These are phyloP conservation scores for Fagopyrum esculentum DNA, from an alignment of 148 eudicot genomes.

Conservation along the genomic window DNA sequence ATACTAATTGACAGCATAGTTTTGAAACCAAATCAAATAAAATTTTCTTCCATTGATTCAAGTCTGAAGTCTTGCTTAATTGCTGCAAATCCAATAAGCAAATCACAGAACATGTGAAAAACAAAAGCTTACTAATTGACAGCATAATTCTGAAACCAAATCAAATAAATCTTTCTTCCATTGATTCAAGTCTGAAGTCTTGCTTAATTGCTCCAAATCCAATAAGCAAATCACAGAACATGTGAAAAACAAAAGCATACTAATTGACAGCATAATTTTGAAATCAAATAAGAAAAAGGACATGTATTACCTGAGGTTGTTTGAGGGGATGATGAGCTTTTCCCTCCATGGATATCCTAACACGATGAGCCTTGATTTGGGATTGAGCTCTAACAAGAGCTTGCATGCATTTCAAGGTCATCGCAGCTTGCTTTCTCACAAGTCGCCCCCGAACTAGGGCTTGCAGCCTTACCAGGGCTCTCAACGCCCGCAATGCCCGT, in stretches of 20 bases:
- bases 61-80: too few species aligned
- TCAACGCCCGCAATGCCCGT: slow-evolving; percentile 74
- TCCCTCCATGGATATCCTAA: slow-evolving; percentile 30
- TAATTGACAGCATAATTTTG: slow-evolving; percentile 25
- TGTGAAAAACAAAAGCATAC: too few species aligned
- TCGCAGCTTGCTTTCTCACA: slow-evolving; percentile 81
- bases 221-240: too few species aligned
- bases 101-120: too few species aligned
- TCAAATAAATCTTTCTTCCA: neutral
- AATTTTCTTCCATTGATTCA: too few species aligned
- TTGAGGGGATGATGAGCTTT: slow-evolving; percentile 29
- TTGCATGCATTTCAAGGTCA: slow-evolving; percentile 83
- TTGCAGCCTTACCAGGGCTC: slow-evolving; percentile 74
- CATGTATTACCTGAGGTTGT: slow-evolving; percentile 42
- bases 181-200: too few species aligned
- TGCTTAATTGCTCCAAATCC: too few species aligned
- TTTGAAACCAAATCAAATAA: too few species aligned
- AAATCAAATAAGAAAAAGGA: neutral
- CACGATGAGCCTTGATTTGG: slow-evolving; percentile 46
- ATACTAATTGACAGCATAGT: too few species aligned
- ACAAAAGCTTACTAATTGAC: slow-evolving; percentile 22
- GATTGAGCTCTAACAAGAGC: slow-evolving; percentile 85
- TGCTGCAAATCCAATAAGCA: too few species aligned
- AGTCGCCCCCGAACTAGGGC: slow-evolving; percentile 80
- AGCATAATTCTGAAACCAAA: slow-evolving; percentile 4